Conservation (phyloP, 768 basidiomycete genomes). For the Cystobasidiopsis lactophilus region DNA sequence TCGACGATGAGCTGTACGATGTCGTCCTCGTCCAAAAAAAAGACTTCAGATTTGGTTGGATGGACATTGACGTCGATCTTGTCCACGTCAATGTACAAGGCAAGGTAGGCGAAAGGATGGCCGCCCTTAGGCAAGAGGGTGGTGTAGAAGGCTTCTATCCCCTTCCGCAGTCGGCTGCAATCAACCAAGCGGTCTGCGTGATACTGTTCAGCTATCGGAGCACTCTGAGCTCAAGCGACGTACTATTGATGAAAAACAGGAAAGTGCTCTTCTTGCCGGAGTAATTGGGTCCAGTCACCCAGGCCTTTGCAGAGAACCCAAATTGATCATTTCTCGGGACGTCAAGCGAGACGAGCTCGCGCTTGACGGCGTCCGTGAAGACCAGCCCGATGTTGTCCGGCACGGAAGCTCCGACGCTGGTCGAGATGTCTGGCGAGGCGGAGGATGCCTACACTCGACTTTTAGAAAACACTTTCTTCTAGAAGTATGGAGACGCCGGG, state of each 20-base stretch:
- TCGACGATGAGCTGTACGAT: slow-evolving; percentile 59
- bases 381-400: slow-evolving; percentile 51
- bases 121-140: slow-evolving; percentile 70
- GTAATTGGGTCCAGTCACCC: slow-evolving; percentile 70
- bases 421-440: slow-evolving; percentile 54
- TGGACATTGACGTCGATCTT: slow-evolving; percentile 94
- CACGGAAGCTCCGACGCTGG: slow-evolving; percentile 43
- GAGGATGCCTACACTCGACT: slow-evolving; percentile 38
- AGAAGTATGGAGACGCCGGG: background rate
- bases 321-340: slow-evolving; percentile 26
- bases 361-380: slow-evolving; percentile 59
- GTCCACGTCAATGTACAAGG: slow-evolving; percentile 59
- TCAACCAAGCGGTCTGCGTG: slow-evolving; percentile 70
- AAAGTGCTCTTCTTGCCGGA: slow-evolving; percentile 67
- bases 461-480: background rate
- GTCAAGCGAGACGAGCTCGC: slow-evolving; percentile 38
- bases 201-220: background rate
- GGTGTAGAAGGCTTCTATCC: slow-evolving; percentile 65
- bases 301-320: slow-evolving; percentile 49
- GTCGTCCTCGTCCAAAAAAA: slow-evolving; percentile 66
- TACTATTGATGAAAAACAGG: slow-evolving; percentile 86
- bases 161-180: slow-evolving; percentile 60
- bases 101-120: slow-evolving; percentile 79
- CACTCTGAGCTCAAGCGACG: slow-evolving; percentile 20
- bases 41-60: slow-evolving; percentile 78